Base-by-base conservation (phyloP, 805 yeast genomes). In the Yamadazyma akitaensis region DNA sequence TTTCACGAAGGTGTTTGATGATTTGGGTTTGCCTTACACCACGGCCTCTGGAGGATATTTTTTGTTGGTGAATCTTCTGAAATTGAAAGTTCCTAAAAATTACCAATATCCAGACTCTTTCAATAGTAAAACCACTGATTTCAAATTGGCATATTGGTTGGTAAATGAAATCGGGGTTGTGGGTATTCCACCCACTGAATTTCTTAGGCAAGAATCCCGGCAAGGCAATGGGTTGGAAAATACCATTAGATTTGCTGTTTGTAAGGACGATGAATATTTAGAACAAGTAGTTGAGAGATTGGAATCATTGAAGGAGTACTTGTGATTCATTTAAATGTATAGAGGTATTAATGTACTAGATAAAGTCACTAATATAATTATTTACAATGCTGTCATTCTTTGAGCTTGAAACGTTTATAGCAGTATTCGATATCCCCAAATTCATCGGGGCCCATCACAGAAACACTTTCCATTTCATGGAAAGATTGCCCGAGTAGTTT, bases 111-210 rank as follows among this genome's bases (percentile, higher is more conserved):
- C 97, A 1, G 90, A 83, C 14, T 76, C 94, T 50, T 61, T 69
- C 43, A 65, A 64, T 31, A 80, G 86, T 51, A 69, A 67, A 13
- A 92, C 96, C 13, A 82, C 82, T 53, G 99, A 94, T 69, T 94
- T 90, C 75, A 81, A 81, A 62, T 75, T 84, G 53, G 95, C 96
- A 0, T 88, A 88, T 68, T 94, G 98, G 97, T 75, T 94, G 49
- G 89, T 90, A 59, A 84, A 81, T 61, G 96, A 90, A 62, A 64
- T 92, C 48, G 99, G 99, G 10, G 95, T 94, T 35, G 98, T 94
- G 17, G 85, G 96, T 3, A 94, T 94, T 53, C 99, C 99, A 10
- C 98, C 98, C 25, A 85, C 96, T n/a, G 98, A 92, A 66, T 94
- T 94, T 60, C 81, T 88, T 58, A 77, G 82, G 37, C 78, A 81